Percentiles rank a stretch among this genome's conserved stretches.
phyloP scores from a whole-genome alignment of 2,329 filamentous ascomycete genomes.

The Diaporthe ilicicola region DNA sequence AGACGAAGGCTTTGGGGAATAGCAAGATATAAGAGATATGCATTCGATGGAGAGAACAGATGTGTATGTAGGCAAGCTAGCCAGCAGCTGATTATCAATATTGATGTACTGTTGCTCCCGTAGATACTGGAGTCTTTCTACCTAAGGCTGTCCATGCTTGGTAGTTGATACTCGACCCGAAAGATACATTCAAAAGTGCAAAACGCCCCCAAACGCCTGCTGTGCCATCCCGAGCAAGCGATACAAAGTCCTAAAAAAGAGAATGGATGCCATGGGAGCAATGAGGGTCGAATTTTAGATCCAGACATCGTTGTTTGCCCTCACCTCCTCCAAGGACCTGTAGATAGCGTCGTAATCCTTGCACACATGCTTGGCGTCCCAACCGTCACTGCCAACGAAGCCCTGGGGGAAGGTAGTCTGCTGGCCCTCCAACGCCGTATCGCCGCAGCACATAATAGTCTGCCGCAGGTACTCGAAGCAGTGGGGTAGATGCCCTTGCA shows the following conservation, averaged over 20 bases:
- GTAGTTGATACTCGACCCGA: neutral
- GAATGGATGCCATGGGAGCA: too few species aligned
- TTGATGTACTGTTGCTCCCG: neutral
- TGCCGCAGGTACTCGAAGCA: slow-evolving; percentile 50
- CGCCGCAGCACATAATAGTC: slow-evolving; percentile 45
- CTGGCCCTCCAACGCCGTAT: slow-evolving; percentile 47
- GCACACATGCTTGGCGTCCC: slow-evolving; percentile 53
- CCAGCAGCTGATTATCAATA: neutral
- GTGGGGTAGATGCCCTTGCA: slow-evolving; percentile 49
- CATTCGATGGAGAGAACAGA: neutral
- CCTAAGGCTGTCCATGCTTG: neutral
- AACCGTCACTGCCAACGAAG: slow-evolving; percentile 50
- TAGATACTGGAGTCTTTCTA: neutral
- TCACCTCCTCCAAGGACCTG: slow-evolving; percentile 44
- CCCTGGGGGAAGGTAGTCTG: slow-evolving; percentile 49
- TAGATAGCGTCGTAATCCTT: slow-evolving; percentile 48
- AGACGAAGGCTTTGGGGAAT: slow-evolving; percentile 57
- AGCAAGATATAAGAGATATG: slow-evolving; percentile 12
- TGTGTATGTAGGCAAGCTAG: neutral
- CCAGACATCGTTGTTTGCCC: slow-evolving; percentile 47
- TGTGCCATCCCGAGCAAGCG: neutral
- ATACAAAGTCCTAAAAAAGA: neutral
- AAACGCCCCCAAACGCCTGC: slow-evolving; percentile 4
- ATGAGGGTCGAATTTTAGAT: slow-evolving; percentile 41
- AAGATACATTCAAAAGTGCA: neutral